These are phyloP conservation scores for Effrenium voratum DNA, from an alignment of 73 alveolate species.

Conservation along the genomic window DNA sequence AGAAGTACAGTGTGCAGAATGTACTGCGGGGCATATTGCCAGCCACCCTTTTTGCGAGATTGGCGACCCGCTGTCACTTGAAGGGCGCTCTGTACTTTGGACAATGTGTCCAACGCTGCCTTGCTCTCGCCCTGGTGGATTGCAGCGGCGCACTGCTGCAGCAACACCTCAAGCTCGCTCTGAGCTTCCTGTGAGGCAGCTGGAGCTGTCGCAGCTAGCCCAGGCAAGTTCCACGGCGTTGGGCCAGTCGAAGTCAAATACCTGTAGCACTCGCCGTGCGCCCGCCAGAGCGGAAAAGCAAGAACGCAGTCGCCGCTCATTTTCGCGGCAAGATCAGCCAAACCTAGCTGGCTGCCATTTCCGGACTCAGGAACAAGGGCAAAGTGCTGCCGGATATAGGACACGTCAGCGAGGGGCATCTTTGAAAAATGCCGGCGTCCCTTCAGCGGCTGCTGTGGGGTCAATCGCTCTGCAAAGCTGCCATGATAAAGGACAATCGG, in stretches of 20 bases:
- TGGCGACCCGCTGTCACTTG: not conserved
- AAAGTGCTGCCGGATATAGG: not conserved
- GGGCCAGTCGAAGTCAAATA: not conserved
- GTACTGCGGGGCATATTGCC: not conserved
- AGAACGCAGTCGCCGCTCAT: not conserved
- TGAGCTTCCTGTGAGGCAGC: not conserved
- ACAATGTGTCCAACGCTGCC: not conserved
- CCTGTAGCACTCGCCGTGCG: not conserved
- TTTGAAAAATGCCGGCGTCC: not conserved
- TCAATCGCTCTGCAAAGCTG: not conserved
- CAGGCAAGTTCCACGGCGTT: not conserved
- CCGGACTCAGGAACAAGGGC: not conserved
- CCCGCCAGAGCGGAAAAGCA: not conserved
- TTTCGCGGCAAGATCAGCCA: not conserved
- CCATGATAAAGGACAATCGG: not conserved
- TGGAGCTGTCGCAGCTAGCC: not conserved
- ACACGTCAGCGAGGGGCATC: not conserved
- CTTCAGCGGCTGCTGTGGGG: not conserved
- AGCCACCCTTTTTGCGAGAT: not conserved
- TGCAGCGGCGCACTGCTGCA: not conserved
- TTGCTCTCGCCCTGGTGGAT: not conserved
- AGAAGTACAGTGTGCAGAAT: not conserved
- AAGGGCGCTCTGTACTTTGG: not conserved
- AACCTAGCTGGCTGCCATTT: not conserved
- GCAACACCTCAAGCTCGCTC: not conserved